These are phyloP conservation scores for Dactylella cylindrospora DNA, from an alignment of 2,329 filamentous ascomycete genomes.

Conservation along the genomic window DNA sequence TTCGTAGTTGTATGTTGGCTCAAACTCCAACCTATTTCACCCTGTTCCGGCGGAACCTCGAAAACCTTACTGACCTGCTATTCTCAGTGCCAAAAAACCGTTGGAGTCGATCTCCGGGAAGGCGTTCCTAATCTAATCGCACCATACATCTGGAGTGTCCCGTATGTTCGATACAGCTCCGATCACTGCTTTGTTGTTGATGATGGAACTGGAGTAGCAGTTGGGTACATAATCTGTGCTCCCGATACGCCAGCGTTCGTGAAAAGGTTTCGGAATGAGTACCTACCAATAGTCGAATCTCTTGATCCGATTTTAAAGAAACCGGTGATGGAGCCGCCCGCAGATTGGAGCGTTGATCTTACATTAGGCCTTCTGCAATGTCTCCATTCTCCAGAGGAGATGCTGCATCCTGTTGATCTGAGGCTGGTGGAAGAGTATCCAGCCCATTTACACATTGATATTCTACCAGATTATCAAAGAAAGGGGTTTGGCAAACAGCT, in stretches of 20 bases:
- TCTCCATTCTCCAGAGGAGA: slow-evolving; percentile 24
- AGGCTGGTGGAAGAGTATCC: slow-evolving; percentile 48
- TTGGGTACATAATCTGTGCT: slow-evolving; percentile 53
- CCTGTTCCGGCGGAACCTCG: not conserved
- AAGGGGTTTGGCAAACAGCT: slow-evolving; percentile 50
- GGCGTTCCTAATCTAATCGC: slow-evolving; percentile 29
- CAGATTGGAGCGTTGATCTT: slow-evolving; percentile 41
- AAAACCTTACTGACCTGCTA: not conserved
- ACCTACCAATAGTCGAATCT: slow-evolving; percentile 47
- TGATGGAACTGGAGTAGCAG: slow-evolving; percentile 49
- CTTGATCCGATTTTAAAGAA: slow-evolving; percentile 34
- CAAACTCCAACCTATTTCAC: not conserved
- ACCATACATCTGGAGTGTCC: slow-evolving; percentile 48
- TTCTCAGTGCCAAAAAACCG: slow-evolving; percentile 43
- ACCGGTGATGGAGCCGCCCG: slow-evolving; percentile 34
- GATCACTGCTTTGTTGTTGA: slow-evolving; percentile 52
- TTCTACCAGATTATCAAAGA: slow-evolving; percentile 51
- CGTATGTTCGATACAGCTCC: slow-evolving; percentile 50
- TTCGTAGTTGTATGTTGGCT: slow-evolving; percentile 29
- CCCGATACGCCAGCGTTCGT: slow-evolving; percentile 49
- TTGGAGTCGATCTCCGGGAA: slow-evolving; percentile 34
- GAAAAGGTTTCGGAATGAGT: slow-evolving; percentile 49
- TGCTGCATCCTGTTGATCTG: slow-evolving; percentile 23
- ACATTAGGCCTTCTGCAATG: slow-evolving; percentile 43
- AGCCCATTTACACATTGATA: slow-evolving; percentile 53